Percentiles rank a stretch among this genome's conserved stretches.
These are phyloP conservation scores for Nakaseomyces bracarensis DNA, from an alignment of 1,139 yeast species.

Conservation along the genomic window DNA sequence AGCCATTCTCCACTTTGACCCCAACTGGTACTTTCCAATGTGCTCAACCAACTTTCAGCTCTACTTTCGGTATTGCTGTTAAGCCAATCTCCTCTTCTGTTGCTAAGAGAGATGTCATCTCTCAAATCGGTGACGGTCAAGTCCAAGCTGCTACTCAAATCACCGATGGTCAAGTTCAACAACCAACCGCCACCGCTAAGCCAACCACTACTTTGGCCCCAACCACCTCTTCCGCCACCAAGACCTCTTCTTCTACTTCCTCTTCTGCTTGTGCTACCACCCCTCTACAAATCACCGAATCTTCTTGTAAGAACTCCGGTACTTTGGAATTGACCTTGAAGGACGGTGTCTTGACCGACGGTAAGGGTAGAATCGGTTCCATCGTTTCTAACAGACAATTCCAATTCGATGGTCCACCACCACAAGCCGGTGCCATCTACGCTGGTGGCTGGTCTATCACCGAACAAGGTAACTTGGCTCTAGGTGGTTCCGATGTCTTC, in stretches of 20 bases:
- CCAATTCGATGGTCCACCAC: conserved; percentile 89
- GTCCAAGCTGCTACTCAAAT: conserved; percentile 37
- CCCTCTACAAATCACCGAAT: conserved; percentile 10
- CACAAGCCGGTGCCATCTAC: conserved; percentile 80
- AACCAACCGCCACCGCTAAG: conserved; percentile 13
- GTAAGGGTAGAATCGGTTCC: conserved; percentile 66
- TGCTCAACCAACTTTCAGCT: conserved; percentile 39
- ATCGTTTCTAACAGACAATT: conserved; percentile 82
- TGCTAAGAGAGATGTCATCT: conserved; percentile 19
- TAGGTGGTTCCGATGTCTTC: conserved; percentile 60
- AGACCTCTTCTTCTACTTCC: conserved; percentile 10
- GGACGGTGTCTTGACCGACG: conserved; percentile 50
- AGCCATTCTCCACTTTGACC: conserved; percentile 35
- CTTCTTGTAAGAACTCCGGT: conserved; percentile 40
- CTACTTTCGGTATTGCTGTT: conserved; percentile 41
- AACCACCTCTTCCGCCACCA: conserved; percentile 13
- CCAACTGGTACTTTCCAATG: conserved; percentile 32
- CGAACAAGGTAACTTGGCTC: conserved; percentile 57
- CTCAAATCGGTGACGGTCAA: conserved; percentile 17
- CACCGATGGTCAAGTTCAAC: conserved; percentile 55
- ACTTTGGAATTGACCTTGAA: conserved; percentile 51
- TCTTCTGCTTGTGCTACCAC: conserved; percentile 14
- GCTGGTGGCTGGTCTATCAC: conserved; percentile 79
- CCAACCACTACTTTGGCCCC: conserved; percentile 14
- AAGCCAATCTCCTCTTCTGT: conserved; percentile 19